A percentile compares a stretch with the other conserved stretches of the same genome.
These are phyloP conservation scores for Blastocystis sp. DNA, from an alignment of 352 stramenopile species.

Conservation along the genomic window DNA sequence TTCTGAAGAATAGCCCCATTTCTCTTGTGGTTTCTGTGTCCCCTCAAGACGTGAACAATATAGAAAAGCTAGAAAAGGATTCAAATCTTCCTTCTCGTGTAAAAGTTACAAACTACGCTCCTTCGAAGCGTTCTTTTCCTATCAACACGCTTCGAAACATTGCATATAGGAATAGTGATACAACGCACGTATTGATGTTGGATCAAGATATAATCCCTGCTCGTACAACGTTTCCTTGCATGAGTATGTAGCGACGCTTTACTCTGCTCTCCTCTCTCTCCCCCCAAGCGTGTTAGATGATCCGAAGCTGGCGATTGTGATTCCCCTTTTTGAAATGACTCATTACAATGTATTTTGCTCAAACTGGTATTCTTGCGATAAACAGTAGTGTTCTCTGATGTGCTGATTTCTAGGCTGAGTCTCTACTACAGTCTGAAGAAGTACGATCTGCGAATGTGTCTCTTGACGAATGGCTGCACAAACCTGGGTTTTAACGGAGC, in stretches of 20 bases:
- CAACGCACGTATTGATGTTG: slow-evolving; percentile 17
- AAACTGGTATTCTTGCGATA: slow-evolving; percentile 1
- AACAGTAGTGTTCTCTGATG: not conserved
- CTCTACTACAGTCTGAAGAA: not conserved
- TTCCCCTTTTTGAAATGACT: slow-evolving; percentile 44
- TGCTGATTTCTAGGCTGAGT: not conserved
- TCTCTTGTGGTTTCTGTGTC: not conserved
- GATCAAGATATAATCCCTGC: slow-evolving; percentile 26
- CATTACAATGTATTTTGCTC: not conserved
- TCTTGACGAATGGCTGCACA: not conserved
- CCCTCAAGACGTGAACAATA: not conserved
- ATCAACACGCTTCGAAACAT: slow-evolving; percentile 46
- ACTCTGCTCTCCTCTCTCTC: slow-evolving; percentile 28
- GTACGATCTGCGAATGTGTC: slow-evolving; percentile 39
- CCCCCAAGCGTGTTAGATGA: not conserved
- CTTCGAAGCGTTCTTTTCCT: not conserved
- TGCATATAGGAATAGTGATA: not conserved
- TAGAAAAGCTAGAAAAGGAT: not conserved
- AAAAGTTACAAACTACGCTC: not conserved
- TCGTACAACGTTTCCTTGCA: not conserved
- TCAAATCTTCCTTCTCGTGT: slow-evolving; percentile 24
- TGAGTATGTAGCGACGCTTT: not conserved
- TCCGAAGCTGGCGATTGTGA: not conserved
- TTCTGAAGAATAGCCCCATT: not conserved
- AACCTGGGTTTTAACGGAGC: not conserved